phyloP scores from a whole-genome alignment of 257 asterid genomes.

The Forsythia suspensa region DNA sequence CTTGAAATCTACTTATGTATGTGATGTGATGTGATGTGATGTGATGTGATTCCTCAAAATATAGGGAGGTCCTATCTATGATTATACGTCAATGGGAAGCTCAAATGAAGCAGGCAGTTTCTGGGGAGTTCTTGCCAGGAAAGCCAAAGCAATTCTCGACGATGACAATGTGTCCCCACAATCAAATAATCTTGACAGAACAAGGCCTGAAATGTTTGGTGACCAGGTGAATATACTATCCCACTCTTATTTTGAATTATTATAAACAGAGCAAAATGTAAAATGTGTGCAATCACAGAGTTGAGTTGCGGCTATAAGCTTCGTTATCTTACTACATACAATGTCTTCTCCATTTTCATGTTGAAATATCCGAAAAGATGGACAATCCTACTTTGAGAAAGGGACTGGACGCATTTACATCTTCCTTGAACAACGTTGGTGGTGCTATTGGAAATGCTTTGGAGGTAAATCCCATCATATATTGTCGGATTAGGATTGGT shows the following conservation, averaged over 20 bases:
- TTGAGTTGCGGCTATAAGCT: no score
- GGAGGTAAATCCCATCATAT: conserved; percentile 39
- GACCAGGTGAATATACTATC: conserved; percentile 27
- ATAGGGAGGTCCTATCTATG: conserved; percentile 59
- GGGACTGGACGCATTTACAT: conserved; percentile 44
- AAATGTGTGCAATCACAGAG: background rate
- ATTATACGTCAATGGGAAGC: conserved; percentile 55
- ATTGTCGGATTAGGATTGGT: background rate
- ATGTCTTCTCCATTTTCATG: conserved; percentile 8
- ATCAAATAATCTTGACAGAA: background rate
- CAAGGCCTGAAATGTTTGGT: background rate
- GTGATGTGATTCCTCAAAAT: background rate
- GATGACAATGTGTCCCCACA: conserved; percentile 27
- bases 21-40: background rate
- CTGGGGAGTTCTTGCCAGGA: conserved; percentile 92
- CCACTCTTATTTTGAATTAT: background rate
- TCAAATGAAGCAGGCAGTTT: conserved; percentile 72
- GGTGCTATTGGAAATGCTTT: conserved; percentile 67
- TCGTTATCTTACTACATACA: no score
- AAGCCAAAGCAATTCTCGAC: conserved; percentile 63
- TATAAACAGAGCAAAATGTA: background rate
- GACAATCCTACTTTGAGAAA: conserved; percentile 58
- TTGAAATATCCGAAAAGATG: conserved; percentile 33
- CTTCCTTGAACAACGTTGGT: conserved; percentile 65
- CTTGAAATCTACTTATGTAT: background rate